Evolutionary conservation across 345 rosid genomes (phyloP).

Genomic region (Arabidopsis arenosa): DNA sequence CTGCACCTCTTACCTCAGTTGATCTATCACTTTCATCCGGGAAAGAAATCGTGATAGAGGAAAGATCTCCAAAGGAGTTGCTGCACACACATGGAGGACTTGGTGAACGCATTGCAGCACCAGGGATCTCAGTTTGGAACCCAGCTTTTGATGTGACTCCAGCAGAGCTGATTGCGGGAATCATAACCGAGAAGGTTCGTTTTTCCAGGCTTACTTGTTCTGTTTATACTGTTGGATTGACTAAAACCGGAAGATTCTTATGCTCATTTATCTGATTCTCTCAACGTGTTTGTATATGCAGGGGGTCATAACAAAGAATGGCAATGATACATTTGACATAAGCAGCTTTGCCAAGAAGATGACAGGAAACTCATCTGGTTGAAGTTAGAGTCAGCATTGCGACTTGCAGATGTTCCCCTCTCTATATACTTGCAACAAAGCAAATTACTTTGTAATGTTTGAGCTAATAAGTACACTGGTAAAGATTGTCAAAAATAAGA

Average conservation of each 20-base stretch:
- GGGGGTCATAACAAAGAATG: slow-evolving; percentile 76
- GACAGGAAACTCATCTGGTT: slow-evolving; percentile 15
- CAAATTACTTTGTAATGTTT: slow-evolving; percentile 14
- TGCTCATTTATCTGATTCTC: not conserved
- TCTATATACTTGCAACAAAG: not conserved
- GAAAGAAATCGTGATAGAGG: slow-evolving; percentile 76
- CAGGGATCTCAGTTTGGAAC: slow-evolving; percentile 92
- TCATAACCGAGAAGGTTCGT: slow-evolving; percentile 85
- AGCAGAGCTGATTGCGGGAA: slow-evolving; percentile 72
- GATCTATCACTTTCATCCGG: slow-evolving; percentile 85
- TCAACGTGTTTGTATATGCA: slow-evolving; percentile 35
- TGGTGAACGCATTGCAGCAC: slow-evolving; percentile 95
- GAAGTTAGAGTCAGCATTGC: slow-evolving; percentile 5
- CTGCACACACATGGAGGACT: slow-evolving; percentile 81
- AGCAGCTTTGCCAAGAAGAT: slow-evolving; percentile 54
- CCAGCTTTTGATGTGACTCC: slow-evolving; percentile 97
- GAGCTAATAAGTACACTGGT: not conserved
- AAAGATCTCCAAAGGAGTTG: slow-evolving; percentile 80
- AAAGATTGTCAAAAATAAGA: not conserved
- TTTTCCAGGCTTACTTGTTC: not conserved
- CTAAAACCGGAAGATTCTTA: not conserved
- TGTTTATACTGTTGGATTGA: not conserved
- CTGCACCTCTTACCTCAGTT: slow-evolving; percentile 89
- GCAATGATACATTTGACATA: slow-evolving; percentile 57
- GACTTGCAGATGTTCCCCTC: not conserved